A percentile compares a stretch with the other conserved stretches of the same genome.
These are phyloP conservation scores for Cydonia oblonga DNA, from an alignment of 331 rosid genomes.

Conservation along the genomic window DNA sequence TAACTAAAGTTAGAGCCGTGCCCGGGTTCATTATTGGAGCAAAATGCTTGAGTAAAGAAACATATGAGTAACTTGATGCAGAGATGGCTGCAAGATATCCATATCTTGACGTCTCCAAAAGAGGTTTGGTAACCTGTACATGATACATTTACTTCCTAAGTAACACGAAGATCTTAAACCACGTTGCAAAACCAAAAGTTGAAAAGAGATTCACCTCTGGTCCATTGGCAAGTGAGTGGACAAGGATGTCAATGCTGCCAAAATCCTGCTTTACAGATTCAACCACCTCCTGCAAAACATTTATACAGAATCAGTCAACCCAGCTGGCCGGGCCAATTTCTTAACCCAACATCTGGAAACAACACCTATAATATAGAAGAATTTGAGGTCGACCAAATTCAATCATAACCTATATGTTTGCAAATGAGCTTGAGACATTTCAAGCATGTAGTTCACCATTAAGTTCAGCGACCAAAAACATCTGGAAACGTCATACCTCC, in stretches of 20 bases:
- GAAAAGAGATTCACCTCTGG: constrained; percentile 56
- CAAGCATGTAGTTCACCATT: not conserved
- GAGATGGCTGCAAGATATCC: constrained; percentile 94
- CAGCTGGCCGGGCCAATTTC: not conserved
- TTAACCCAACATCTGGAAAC: not conserved
- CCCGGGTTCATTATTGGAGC: constrained; percentile 84
- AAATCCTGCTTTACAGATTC: constrained; percentile 79
- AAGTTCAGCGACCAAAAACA: too few species aligned
- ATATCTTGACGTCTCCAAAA: constrained; percentile 79
- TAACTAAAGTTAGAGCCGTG: constrained; percentile 6
- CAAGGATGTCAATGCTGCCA: constrained; percentile 83
- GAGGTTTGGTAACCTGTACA: constrained; percentile 61
- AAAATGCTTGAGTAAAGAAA: constrained; percentile 76
- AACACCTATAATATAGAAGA: not conserved
- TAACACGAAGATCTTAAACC: not conserved
- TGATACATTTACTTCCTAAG: not conserved
- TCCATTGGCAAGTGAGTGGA: constrained; percentile 96
- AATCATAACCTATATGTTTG: not conserved
- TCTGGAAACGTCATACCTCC: not conserved
- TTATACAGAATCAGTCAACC: not conserved
- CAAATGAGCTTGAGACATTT: not conserved
- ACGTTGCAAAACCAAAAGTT: not conserved
- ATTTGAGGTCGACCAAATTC: not conserved
- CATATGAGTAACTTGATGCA: constrained; percentile 84
- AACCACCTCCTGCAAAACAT: constrained; percentile 55